Base-by-base conservation (phyloP, 139 green algal species). In the Marvania coccoides region DNA sequence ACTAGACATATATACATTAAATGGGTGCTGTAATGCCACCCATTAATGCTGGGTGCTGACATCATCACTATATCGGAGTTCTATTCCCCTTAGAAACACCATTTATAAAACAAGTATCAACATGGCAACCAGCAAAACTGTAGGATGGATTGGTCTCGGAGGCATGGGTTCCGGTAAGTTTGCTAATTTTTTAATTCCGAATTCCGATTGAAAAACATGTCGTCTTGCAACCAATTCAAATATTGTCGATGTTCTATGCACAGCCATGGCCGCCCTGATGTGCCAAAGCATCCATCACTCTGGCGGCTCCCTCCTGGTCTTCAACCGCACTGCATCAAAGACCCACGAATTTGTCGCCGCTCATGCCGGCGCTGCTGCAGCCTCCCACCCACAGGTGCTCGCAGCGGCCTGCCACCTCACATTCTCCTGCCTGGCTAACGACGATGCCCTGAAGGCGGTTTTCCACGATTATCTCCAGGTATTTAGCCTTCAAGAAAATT, bases 381-480 rank as follows among this genome's bases (percentile, higher is more conserved):
- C n/a, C 0, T 31, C 45, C 1, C 37, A 67, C 39, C 42, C 42
- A 19, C 19, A 51, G 19, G 42, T 28, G 19, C 42, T 51, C 42
- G 42, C 42, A 28, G 42, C 48, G 35, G 9, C 48, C 48, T 56
- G 40, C 10, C 4, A 26, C 2, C 4, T 75, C 1, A 29, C 45
- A 2, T 70, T 75, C 35, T 33, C 10, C 36, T 58, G 57, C 35
- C 60, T 70, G 34, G 26, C 60, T 24, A 70, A 75, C 28, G 68
- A 75, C 35, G 24, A 14, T 24, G 59, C 68, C 2, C n/a, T 55
- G 0, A 48, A 75, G 3, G 47, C 13, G 47, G 58, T 61, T 12
- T 59, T 59, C 37, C 9, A 28, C 9, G 9, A 59, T 9, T 59
- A 9, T 9, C 12, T 59, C 10, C 10, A 8, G 10, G 9, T 40